Evolutionary conservation across 2,329 filamentous ascomycete species (phyloP).

Genomic region (Hymenoscyphus occultus): DNA sequence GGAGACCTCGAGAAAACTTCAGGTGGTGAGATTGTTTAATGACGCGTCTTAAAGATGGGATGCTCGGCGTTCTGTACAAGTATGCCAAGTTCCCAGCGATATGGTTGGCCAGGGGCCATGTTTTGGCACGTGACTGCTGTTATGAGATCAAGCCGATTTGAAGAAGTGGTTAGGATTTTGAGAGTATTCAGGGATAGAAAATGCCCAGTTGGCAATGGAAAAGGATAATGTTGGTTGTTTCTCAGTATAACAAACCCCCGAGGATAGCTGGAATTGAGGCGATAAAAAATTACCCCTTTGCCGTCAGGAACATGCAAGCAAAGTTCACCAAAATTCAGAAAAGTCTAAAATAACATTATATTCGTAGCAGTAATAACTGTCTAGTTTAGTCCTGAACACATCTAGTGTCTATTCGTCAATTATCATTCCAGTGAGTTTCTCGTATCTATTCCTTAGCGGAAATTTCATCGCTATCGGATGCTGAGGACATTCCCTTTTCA

Average conservation of each 20-base stretch:
- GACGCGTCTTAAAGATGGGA: background rate
- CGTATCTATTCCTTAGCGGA: background rate
- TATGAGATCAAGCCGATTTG: too few relatives aligned
- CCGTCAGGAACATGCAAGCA: background rate
- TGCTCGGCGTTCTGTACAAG: background rate
- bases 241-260: too few relatives aligned
- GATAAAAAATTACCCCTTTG: too few relatives aligned
- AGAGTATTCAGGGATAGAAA: too few relatives aligned
- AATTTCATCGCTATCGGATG: background rate
- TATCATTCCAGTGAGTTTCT: background rate
- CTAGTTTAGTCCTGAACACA: background rate
- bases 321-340: background rate
- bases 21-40: background rate
- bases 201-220: too few relatives aligned
- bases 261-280: too few relatives aligned
- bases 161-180: too few relatives aligned
- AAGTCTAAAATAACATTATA: background rate
- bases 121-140: background rate
- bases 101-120: too few relatives aligned
- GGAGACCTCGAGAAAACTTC: background rate
- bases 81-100: too few relatives aligned
- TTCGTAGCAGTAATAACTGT: conserved; percentile 2
- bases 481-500: background rate
- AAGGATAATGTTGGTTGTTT: too few relatives aligned
- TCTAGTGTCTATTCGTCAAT: background rate